Base-by-base conservation (phyloP, 192 early-diverging fungal genomes). In the Mycoemilia scoparia region DNA sequence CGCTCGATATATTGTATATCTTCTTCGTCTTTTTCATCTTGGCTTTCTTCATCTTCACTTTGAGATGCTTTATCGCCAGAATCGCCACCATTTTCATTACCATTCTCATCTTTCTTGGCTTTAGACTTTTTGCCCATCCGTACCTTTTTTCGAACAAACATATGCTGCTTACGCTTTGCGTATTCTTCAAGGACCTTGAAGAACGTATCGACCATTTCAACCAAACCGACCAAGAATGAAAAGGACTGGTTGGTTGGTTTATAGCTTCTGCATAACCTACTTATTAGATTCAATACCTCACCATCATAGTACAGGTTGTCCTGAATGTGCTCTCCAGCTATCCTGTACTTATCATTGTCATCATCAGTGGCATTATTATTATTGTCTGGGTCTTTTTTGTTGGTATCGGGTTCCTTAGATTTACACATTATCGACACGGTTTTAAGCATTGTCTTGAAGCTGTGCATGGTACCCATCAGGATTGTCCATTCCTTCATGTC, bases 291-390 rank as follows among this genome's bases (percentile, higher is more conserved):
- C 7, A 61, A 49, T 1, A 53, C 58, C 25, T 61, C 58, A 14
- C 58, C 58, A 19, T 61, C 58, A 37, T 61, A 61, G 31, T 55
- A 55, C 29, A 61, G 41, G 22, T 61, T 61, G 47, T 53, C 51
- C 18, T 55, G 32, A 3, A 55, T 49, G 21, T 55, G 50, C 2
- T 54, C 52, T 51, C 44, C 14, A 61, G 52, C 29, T 55, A 55
- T 10, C 47, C 46, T 19, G 33, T 49, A 13, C 58, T 51, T 44
- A 61, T 61, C 27, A 36, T 45, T 10, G 25, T 17, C 26, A 61
- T 36, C 16, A 53, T 29, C 16, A 50, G 21, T n/a, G n/a, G n/a
- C n/a, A n/a, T n/a, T n/a, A n/a, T n/a, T n/a, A n/a, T n/a, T n/a
- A n/a, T n/a, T n/a, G n/a, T n/a, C n/a, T n/a, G n/a, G n/a, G n/a